Conservation (phyloP, 2,329 filamentous ascomycete genomes). For the Clonostachys chloroleuca region DNA sequence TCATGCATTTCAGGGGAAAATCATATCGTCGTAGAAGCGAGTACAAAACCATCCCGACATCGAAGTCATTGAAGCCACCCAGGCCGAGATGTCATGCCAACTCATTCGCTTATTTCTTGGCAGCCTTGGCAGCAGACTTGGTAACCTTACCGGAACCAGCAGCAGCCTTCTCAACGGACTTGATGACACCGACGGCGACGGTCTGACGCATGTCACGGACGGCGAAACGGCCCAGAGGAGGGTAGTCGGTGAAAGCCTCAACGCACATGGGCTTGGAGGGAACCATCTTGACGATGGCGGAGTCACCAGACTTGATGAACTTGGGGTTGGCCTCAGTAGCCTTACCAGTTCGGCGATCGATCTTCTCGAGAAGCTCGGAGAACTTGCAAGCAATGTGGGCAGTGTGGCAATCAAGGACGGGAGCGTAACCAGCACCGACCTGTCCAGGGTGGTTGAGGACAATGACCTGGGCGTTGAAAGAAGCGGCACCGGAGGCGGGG, state of each 20-base stretch:
- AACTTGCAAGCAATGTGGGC: slow-evolving; percentile 99
- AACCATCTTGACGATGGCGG: slow-evolving; percentile 99
- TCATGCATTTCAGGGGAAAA: slow-evolving; percentile 35
- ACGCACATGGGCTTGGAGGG: slow-evolving; percentile 99
- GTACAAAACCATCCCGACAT: slow-evolving; percentile 23
- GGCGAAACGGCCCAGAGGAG: slow-evolving; percentile 98
- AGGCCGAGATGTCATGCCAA: slow-evolving; percentile 11
- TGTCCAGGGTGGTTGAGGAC: slow-evolving; percentile 99
- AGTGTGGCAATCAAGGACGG: slow-evolving; percentile 99
- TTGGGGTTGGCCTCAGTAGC: slow-evolving; percentile 87
- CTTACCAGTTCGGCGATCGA: slow-evolving; percentile 99
- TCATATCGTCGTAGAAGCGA: slow-evolving; percentile 42
- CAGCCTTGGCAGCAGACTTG: slow-evolving; percentile 69
- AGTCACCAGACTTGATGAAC: slow-evolving; percentile 99
- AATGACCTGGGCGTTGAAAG: slow-evolving; percentile 99
- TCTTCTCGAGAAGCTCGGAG: slow-evolving; percentile 98
- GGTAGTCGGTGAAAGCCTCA: slow-evolving; percentile 99
- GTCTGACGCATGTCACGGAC: slow-evolving; percentile 97
- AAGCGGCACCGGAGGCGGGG: slow-evolving; percentile 81
- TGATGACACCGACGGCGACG: slow-evolving; percentile 93
- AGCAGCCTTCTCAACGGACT: slow-evolving; percentile 68
- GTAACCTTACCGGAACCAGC: slow-evolving; percentile 60
- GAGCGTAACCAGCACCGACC: slow-evolving; percentile 98
- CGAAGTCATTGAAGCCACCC: slow-evolving; percentile 15
- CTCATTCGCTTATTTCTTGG: slow-evolving; percentile 62